Conservation (phyloP, 2,329 filamentous ascomycete species). For the Cladophialophora immunda region DNA sequence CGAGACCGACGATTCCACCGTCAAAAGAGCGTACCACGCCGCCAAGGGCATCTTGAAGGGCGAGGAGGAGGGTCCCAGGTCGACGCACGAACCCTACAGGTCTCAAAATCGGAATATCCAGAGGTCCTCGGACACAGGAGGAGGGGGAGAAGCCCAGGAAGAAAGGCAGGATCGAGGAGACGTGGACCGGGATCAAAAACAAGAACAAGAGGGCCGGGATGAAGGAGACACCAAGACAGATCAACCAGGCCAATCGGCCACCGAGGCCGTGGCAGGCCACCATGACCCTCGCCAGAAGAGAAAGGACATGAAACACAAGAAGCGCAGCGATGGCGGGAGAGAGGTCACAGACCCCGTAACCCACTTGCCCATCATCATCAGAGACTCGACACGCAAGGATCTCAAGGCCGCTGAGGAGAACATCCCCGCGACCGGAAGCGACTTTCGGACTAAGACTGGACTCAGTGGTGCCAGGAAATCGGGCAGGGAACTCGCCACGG, state of each 20-base stretch:
- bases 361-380: slow-evolving; percentile 72
- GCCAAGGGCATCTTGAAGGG: slow-evolving; percentile 38
- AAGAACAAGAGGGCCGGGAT: slow-evolving; percentile 10
- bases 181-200: slow-evolving; percentile 10
- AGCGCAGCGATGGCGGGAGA: slow-evolving; percentile 58
- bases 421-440: slow-evolving; percentile 51
- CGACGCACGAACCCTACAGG: slow-evolving; percentile 35
- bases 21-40: slow-evolving; percentile 38
- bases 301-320: slow-evolving; percentile 60
- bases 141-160: slow-evolving; percentile 6
- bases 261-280: slow-evolving; percentile 37
- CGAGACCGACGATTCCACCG: slow-evolving; percentile 31
- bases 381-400: slow-evolving; percentile 73
- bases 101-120: slow-evolving; percentile 36
- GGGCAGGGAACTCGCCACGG: slow-evolving; percentile 53
- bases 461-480: slow-evolving; percentile 56
- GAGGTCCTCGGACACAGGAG: background rate
- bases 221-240: slow-evolving; percentile 15
- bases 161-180: slow-evolving; percentile 11
- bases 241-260: slow-evolving; percentile 33
- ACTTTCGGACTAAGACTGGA: slow-evolving; percentile 55
- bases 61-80: slow-evolving; percentile 29
- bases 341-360: slow-evolving; percentile 78
- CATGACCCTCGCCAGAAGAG: slow-evolving; percentile 56
- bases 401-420: slow-evolving; percentile 61